Base-by-base conservation (phyloP, 2,329 filamentous ascomycete genomes). In the Phyllosticta citrichinensis region DNA sequence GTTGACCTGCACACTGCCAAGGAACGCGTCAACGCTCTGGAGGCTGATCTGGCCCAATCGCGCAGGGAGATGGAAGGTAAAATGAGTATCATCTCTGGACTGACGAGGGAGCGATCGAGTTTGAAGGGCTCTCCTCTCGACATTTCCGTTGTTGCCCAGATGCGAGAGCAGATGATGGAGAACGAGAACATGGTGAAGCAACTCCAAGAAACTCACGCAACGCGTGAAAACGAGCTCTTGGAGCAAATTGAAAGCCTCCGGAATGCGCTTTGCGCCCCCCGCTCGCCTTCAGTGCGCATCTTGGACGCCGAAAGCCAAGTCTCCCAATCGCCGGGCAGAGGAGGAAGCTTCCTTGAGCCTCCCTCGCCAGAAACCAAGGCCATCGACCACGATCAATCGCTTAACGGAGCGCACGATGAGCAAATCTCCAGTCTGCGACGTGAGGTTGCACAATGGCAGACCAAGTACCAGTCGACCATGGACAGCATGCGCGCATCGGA, bases 11-110 rank as follows among this genome's bases (percentile, higher is more conserved):
- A 96, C 65, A 81, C 81, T 10, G 86, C 92, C 52, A 92, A 92
- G 50, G 92, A 97, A 72, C 86, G 92, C 27, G 92, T 97, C 58
- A 89, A 95, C 69, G 87, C 92, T 68, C 80, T 99, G 14, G 94
- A 99, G 73, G 85, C 86, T 5, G 93, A 96, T 66, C 83, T 97
- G 61, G 80, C 86, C 25, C 86, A 85, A 3, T 84, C 91, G 22
- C 94, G 90, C 78, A 96, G 91, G 77, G 94, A 99, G 74, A 96
- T 97, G 87, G 94, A 99, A 71, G 87, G 84, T 64, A 99, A 99
- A 82, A 91, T 93, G 80, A 89, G 90, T 30, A 92, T 99, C 70
- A 97, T 99, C 67, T 90, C 91, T 30, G 94, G 94, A 6, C 80
- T 99, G 64, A 96, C 94, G 3, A 87, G 94, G 59, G 95, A 99